These are phyloP conservation scores for Nymphaea thermarum DNA, from an alignment of 164 flowering plant species.

Conservation along the genomic window DNA sequence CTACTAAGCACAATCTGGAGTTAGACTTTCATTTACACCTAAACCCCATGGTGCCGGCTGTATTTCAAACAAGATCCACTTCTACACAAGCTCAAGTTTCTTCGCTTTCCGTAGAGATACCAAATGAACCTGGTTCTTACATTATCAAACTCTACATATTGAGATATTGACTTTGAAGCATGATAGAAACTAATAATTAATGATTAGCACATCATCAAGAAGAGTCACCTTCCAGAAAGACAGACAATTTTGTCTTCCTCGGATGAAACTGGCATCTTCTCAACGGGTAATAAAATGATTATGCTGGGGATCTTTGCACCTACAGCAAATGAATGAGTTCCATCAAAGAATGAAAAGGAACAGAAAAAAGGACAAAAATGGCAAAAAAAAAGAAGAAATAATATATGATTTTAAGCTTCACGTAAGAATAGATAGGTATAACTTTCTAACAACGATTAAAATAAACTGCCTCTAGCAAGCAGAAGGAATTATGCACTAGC, in stretches of 20 bases:
- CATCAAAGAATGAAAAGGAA: not conserved
- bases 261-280: conserved; percentile 30
- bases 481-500: not conserved
- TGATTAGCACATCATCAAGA: not conserved
- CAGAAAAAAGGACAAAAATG: not conserved
- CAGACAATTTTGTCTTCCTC: conserved; percentile 32
- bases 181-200: not conserved
- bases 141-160: too few relatives aligned
- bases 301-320: conserved; percentile 74
- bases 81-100: too few relatives aligned
- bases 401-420: not conserved
- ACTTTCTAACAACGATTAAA: not conserved
- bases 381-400: not conserved
- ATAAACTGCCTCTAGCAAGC: not conserved
- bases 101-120: too few relatives aligned
- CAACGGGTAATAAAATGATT: conserved; percentile 43
- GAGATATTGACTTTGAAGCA: too few relatives aligned
- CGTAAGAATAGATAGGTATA: not conserved
- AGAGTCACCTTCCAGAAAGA: conserved; percentile 63
- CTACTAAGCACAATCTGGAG: too few relatives aligned
- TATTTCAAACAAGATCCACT: too few relatives aligned
- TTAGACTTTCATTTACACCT: too few relatives aligned
- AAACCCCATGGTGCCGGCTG: too few relatives aligned
- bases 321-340: conserved; percentile 18
- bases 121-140: too few relatives aligned